These are phyloP conservation scores for Silybum marianum DNA, from an alignment of 129 eudicot genomes.

Conservation along the genomic window DNA sequence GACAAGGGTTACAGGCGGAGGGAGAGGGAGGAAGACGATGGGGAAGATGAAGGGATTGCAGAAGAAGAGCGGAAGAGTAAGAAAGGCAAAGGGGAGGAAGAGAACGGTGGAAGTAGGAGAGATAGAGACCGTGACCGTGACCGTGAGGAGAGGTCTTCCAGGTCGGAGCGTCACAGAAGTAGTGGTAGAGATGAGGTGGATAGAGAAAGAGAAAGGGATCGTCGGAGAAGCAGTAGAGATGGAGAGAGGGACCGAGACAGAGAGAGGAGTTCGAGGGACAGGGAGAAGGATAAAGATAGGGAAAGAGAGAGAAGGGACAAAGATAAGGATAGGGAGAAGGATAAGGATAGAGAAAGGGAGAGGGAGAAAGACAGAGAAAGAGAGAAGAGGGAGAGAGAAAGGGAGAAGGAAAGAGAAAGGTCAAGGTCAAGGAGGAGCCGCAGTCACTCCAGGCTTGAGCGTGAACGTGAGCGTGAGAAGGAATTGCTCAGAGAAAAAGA, in stretches of 20 bases:
- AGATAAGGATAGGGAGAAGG: constrained; percentile 33
- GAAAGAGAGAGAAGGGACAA: constrained; percentile 32
- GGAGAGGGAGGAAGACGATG: constrained; percentile 42
- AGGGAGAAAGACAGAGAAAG: constrained; percentile 24
- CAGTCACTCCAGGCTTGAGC: constrained; percentile 49
- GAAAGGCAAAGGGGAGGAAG: constrained; percentile 50
- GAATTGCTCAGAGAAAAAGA: constrained; percentile 51
- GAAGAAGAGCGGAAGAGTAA: constrained; percentile 44
- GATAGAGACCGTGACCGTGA: constrained; percentile 40
- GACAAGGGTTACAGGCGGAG: constrained; percentile 50
- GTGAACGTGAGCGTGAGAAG: constrained; percentile 53
- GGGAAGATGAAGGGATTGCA: constrained; percentile 41
- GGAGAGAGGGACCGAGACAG: constrained; percentile 44
- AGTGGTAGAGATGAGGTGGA: constrained; percentile 34
- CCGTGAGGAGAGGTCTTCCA: constrained; percentile 45
- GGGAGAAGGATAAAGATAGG: constrained; percentile 26
- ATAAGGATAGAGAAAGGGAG: constrained; percentile 26
- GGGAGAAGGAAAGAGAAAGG: constrained; percentile 24
- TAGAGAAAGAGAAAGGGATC: constrained; percentile 35
- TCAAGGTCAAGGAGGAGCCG: constrained; percentile 40
- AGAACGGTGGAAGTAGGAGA: constrained; percentile 41
- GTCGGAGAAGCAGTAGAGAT: constrained; percentile 44
- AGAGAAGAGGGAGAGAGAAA: constrained; percentile 26
- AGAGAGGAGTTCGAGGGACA: constrained; percentile 36
- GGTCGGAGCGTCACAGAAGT: constrained; percentile 40